Conservation (phyloP, 2,329 filamentous ascomycete genomes). For the Aspergillus floridensis region DNA sequence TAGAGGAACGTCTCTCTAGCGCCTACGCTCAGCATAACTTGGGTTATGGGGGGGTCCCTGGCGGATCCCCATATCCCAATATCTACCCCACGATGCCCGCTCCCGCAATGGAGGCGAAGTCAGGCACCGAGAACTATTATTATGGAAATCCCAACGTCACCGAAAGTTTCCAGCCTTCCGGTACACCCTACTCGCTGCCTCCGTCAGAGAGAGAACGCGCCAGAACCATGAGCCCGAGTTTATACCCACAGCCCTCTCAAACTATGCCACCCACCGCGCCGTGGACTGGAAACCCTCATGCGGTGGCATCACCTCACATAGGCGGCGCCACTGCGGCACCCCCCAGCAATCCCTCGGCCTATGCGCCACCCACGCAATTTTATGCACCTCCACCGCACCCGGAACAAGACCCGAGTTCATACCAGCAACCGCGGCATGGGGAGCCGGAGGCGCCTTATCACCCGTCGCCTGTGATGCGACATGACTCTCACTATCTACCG, state of each 20-base stretch:
- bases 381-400: slow-evolving; percentile 18
- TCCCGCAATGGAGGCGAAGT: slow-evolving; percentile 48
- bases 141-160: slow-evolving; percentile 58
- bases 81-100: slow-evolving; percentile 71
- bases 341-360: slow-evolving; percentile 16
- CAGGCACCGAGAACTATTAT: slow-evolving; percentile 77
- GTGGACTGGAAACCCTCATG: slow-evolving; percentile 23
- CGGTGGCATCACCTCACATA: slow-evolving; percentile 22
- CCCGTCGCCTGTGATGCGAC: slow-evolving; percentile 21
- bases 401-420: slow-evolving; percentile 16
- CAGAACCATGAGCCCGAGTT: slow-evolving; percentile 20
- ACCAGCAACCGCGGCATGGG: slow-evolving; percentile 19
- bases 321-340: slow-evolving; percentile 16
- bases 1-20: slow-evolving; percentile 89
- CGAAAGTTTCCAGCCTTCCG: slow-evolving; percentile 49
- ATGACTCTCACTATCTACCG: slow-evolving; percentile 24
- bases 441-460: slow-evolving; percentile 21
- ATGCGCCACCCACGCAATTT: slow-evolving; percentile 18
- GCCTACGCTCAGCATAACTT: slow-evolving; percentile 82
- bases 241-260: slow-evolving; percentile 20
- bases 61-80: slow-evolving; percentile 52
- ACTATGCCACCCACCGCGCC: slow-evolving; percentile 16
- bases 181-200: slow-evolving; percentile 51
- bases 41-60: slow-evolving; percentile 53
- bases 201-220: slow-evolving; percentile 25